Conservation (phyloP, 1,284 basidiomycete genomes). For the Coriolopsis trogii region DNA sequence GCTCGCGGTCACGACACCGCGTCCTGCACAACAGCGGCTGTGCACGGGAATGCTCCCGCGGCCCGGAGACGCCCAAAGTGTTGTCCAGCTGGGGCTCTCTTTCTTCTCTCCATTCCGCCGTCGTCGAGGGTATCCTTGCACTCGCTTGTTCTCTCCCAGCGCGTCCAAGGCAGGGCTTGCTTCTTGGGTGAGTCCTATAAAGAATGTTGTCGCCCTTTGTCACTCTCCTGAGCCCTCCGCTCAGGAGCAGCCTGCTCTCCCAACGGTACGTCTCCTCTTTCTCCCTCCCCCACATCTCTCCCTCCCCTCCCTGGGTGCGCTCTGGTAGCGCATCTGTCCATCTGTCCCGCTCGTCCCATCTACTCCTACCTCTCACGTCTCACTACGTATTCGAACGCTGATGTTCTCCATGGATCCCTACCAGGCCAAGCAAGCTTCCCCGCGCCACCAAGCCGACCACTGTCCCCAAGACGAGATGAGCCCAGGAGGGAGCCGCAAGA, state of each 20-base stretch:
- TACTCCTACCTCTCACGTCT: neutral
- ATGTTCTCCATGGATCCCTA: constrained; percentile 1
- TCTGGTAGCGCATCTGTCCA: neutral
- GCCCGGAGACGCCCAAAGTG: constrained; percentile 6
- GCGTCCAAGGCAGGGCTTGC: neutral
- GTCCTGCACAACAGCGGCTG: constrained; percentile 1
- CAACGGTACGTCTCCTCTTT: constrained; percentile 20
- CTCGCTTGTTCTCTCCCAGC: neutral
- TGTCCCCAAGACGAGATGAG: constrained; percentile 7
- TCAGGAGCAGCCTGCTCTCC: constrained; percentile 6
- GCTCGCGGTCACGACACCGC: constrained; percentile 19
- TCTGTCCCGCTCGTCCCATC: neutral
- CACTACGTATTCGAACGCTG: constrained; percentile 3
- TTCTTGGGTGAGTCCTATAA: constrained; percentile 21
- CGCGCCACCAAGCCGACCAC: neutral
- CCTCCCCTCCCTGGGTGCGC: neutral
- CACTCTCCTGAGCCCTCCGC: constrained; percentile 15
- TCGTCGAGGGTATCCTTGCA: neutral
- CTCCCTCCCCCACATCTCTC: neutral
- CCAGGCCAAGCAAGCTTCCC: constrained; percentile 9
- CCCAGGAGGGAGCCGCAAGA: constrained; percentile 26
- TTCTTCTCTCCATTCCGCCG: constrained; percentile 8
- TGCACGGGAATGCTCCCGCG: neutral
- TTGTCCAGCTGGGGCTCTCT: constrained; percentile 8
- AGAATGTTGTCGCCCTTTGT: constrained; percentile 7